Conservation (phyloP, 1,284 basidiomycete species). For the Cryptococcus amylolentus region DNA sequence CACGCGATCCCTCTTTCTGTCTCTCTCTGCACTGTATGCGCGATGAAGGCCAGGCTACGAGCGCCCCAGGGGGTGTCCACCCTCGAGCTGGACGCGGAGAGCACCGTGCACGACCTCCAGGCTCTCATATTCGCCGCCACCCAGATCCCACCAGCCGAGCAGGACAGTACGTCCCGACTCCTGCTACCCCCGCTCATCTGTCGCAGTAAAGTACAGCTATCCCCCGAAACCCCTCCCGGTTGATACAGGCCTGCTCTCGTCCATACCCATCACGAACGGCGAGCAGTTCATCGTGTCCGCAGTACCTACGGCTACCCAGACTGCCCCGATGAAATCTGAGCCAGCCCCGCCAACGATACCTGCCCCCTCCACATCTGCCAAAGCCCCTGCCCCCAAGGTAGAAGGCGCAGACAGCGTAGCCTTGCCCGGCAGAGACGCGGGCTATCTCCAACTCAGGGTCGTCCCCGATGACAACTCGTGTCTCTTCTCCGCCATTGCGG, state of each 20-base stretch:
- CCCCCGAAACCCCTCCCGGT: constrained; percentile 69
- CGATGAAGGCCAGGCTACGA: constrained; percentile 59
- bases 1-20: too few species aligned
- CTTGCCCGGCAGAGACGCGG: constrained; percentile 52
- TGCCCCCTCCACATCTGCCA: constrained; percentile 27
- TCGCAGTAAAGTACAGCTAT: constrained; percentile 75
- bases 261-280: constrained; percentile 68
- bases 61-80: constrained; percentile 78
- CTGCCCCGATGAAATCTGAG: constrained; percentile 8
- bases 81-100: constrained; percentile 57
- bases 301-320: constrained; percentile 12
- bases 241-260: constrained; percentile 66
- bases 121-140: constrained; percentile 64
- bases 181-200: neutral
- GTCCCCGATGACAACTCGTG: constrained; percentile 93
- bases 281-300: constrained; percentile 79
- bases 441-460: constrained; percentile 55
- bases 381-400: constrained; percentile 9
- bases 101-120: constrained; percentile 65
- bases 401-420: constrained; percentile 27
- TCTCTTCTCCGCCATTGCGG: constrained; percentile 77
- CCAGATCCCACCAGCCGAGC: constrained; percentile 68
- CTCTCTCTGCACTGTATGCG: too few species aligned
- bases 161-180: constrained; percentile 60
- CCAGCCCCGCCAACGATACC: constrained; percentile 7